Percentiles rank a stretch among this genome's conserved stretches.
Conservation (phyloP, 345 rosid genomes). For the Cardamine chenopodiifolia region DNA sequence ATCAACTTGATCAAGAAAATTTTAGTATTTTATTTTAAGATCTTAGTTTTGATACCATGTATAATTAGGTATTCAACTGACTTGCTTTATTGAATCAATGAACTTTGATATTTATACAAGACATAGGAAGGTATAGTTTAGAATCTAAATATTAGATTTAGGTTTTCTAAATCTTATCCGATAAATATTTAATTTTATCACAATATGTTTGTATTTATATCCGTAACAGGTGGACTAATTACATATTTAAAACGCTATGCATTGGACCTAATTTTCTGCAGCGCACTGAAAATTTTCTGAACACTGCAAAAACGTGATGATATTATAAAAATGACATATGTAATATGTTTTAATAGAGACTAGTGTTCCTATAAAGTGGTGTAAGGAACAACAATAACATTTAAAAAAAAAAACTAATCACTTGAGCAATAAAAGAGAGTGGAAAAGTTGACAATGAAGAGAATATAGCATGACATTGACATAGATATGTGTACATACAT, state of each 20-base stretch:
- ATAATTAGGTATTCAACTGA: no score
- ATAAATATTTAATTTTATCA: no score
- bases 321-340: background rate
- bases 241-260: background rate
- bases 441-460: background rate
- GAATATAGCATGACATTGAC: background rate
- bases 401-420: background rate
- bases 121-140: no score
- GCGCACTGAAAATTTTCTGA: background rate
- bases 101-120: no score
- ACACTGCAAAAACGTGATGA: constrained; percentile 5
- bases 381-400: background rate
- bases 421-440: background rate
- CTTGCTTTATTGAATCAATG: no score
- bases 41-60: no score
- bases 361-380: background rate
- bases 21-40: no score
- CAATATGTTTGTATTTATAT: no score
- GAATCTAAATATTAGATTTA: no score
- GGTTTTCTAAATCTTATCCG: no score
- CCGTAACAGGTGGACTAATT: background rate
- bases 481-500: background rate
- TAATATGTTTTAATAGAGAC: constrained; percentile 1
- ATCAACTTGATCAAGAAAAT: no score
- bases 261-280: background rate